phyloP scores from a whole-genome alignment of 169 alveolate species.

The Perkinsus marinus region DNA sequence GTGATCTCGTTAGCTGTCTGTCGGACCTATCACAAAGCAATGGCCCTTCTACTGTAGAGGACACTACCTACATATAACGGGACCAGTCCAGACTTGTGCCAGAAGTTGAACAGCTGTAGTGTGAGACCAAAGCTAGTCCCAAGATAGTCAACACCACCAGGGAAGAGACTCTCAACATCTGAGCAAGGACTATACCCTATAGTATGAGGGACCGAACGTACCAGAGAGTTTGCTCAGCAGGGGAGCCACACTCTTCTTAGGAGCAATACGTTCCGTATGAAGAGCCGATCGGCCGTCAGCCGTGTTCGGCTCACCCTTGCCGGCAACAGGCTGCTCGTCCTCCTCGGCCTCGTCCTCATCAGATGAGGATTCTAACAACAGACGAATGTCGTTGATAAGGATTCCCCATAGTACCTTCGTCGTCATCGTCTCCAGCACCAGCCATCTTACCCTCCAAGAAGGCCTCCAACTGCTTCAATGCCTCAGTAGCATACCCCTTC shows the following conservation, averaged over 20 bases:
- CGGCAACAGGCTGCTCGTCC: background rate
- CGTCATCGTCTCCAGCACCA: background rate
- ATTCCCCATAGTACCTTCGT: background rate
- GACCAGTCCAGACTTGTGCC: conserved; percentile 76
- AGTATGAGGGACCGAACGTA: background rate
- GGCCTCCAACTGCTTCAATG: conserved; percentile 55
- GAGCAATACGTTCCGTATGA: background rate
- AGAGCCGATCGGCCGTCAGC: background rate
- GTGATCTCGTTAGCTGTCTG: conserved; percentile 85
- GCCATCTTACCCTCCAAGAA: background rate
- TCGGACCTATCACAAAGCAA: conserved; percentile 9
- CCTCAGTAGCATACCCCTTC: conserved; percentile 87
- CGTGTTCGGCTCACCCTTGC: background rate
- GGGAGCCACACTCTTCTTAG: background rate
- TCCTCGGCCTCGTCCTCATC: background rate
- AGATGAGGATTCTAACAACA: background rate
- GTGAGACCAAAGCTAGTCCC: conserved; percentile 91
- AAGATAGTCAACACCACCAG: conserved; percentile 67
- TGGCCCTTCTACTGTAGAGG: background rate
- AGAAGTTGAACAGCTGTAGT: conserved; percentile 71
- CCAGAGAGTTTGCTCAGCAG: background rate
- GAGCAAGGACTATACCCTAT: background rate
- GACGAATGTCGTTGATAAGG: too few species aligned
- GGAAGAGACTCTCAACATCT: background rate
- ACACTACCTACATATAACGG: conserved; percentile 61